Percentiles rank a stretch among this genome's conserved stretches.
phyloP scores from a whole-genome alignment of 768 basidiomycete species.

The Mycena filopes region DNA sequence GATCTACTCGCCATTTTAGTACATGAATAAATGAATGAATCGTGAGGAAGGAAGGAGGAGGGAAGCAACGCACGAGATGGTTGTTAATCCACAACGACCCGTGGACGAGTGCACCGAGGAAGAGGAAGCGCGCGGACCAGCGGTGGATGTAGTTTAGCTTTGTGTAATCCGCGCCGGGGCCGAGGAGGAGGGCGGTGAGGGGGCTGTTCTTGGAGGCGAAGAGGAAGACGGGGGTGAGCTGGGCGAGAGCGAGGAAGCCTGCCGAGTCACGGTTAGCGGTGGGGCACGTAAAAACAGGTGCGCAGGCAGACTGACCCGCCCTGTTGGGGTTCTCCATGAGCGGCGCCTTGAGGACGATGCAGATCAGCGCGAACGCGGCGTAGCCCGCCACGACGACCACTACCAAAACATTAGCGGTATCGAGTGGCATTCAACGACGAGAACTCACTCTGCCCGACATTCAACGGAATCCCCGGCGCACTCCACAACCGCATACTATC shows the following conservation, averaged over 20 bases:
- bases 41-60: too few species aligned
- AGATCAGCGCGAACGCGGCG: slow-evolving; percentile 62
- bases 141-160: slow-evolving; percentile 63
- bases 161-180: slow-evolving; percentile 74
- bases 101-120: background rate
- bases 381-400: slow-evolving; percentile 63
- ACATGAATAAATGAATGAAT: too few species aligned
- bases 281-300: too few species aligned
- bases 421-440: slow-evolving; percentile 26
- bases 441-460: slow-evolving; percentile 66
- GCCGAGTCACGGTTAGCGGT: slow-evolving; percentile 40
- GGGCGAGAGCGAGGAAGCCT: slow-evolving; percentile 55
- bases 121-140: too few species aligned
- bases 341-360: slow-evolving; percentile 68
- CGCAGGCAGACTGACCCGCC: slow-evolving; percentile 53
- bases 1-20: slow-evolving; percentile 45
- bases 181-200: slow-evolving; percentile 62
- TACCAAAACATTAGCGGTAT: too few species aligned
- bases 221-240: slow-evolving; percentile 58
- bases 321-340: slow-evolving; percentile 80
- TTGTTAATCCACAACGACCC: background rate
- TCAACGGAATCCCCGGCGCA: slow-evolving; percentile 59
- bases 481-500: slow-evolving; percentile 15
- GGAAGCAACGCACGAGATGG: background rate
- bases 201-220: slow-evolving; percentile 63